Evolutionary conservation across 352 stramenopile species (phyloP).

Genomic region (Phytophthora pseudosyringae): DNA sequence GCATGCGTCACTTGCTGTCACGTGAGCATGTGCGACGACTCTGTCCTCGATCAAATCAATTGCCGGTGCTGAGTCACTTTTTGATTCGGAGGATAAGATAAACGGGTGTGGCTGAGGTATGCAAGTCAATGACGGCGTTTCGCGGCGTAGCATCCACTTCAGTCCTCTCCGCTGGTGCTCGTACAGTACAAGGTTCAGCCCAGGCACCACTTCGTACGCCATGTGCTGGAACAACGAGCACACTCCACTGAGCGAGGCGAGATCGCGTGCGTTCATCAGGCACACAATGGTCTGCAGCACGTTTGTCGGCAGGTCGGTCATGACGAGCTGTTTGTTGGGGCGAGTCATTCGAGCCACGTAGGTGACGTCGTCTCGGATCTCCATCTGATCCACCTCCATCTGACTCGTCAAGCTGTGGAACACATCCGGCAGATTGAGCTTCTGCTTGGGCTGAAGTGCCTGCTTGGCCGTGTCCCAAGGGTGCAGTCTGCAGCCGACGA

Average conservation of each 20-base stretch:
- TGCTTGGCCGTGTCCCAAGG: conserved; percentile 15
- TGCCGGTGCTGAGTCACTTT: conserved; percentile 15
- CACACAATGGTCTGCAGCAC: conserved; percentile 65
- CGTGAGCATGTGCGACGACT: conserved; percentile 35
- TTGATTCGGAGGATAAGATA: conserved; percentile 30
- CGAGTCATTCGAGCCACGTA: conserved; percentile 62
- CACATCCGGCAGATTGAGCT: conserved; percentile 67
- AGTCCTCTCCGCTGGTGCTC: conserved; percentile 76
- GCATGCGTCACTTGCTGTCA: conserved; percentile 51
- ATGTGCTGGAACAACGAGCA: conserved; percentile 84
- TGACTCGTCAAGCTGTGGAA: conserved; percentile 72
- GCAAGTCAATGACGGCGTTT: conserved; percentile 50
- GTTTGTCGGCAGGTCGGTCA: conserved; percentile 73
- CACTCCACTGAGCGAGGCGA: conserved; percentile 64
- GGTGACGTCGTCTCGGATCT: conserved; percentile 68
- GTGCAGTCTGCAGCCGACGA: conserved; percentile 70
- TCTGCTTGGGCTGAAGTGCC: conserved; percentile 19
- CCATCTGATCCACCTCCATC: conserved; percentile 65
- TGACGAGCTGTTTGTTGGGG: conserved; percentile 36
- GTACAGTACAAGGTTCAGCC: conserved; percentile 75
- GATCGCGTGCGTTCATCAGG: conserved; percentile 63
- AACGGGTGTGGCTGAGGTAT: conserved; percentile 58
- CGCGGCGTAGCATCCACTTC: conserved; percentile 83
- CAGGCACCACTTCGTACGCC: conserved; percentile 83
- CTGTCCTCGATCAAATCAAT: conserved; percentile 69